Base-by-base conservation (phyloP, 371 early-diverging fungal genomes). In the Apophysomyces trapeziformis region DNA sequence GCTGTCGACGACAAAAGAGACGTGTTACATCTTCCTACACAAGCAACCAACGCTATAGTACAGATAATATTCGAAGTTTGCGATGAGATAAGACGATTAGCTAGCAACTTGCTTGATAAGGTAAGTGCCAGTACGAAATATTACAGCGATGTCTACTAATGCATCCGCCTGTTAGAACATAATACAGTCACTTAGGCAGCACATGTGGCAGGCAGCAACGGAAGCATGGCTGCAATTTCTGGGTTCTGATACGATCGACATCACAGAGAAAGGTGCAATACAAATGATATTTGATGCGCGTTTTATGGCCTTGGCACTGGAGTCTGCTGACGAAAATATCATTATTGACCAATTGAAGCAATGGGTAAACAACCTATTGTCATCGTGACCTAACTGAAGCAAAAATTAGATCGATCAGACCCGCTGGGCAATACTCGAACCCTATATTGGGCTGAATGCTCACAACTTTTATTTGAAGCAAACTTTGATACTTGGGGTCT, bases 201-300 rank as follows among this genome's bases (percentile, higher is more conserved):
- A 37, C 13, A 44, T 67, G 61, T 44, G 54, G 56, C n/a, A 7
- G 41, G 44, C 16, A 37, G 18, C 39, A 58, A 44, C 54, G 5
- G 44, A 58, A 12, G 45, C 59, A 4, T 41, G 64, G 57, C 47
- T 35, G 18, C 67, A 4, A 3, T 70, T 67, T 57, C 32, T 65
- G 7, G 56, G 47, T 16, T 36, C 43, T 38, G 45, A 50, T 37
- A 14, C 41, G 8, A 41, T 38, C 26, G 56, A 64, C n/a, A 18
- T 83, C n/a, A 70, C 82, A 4, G 86, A 87, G 58, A 79, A 79
- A 41, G 85, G 88, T 0, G 80, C 88, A 1, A 60, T 84, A 16
- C 88, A 88, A 44, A 56, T 86, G 39, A 45, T 84, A 18, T 85
- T 86, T 69, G 88, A 88, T 45, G 68, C 78, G n/a, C 64, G 79